Percentiles rank a stretch among this genome's conserved stretches.
phyloP scores from a whole-genome alignment of 768 basidiomycete genomes.

The Leccinellum albellum region DNA sequence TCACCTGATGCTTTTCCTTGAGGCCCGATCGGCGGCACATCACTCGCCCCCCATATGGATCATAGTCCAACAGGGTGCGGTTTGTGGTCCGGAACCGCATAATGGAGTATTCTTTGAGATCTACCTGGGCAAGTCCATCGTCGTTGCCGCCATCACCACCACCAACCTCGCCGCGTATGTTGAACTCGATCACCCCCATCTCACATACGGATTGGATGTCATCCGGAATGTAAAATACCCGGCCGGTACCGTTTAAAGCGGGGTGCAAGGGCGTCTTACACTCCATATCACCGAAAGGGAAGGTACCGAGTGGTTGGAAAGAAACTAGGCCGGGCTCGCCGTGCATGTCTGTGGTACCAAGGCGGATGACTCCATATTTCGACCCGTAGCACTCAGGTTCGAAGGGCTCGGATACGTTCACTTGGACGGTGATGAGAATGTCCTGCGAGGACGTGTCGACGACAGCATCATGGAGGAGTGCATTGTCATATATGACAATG shows the following conservation, averaged over 20 bases:
- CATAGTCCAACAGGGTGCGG: no score
- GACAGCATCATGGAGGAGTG: conserved; percentile 12
- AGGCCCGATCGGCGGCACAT: no score
- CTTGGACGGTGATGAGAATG: conserved; percentile 7
- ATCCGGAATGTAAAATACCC: conserved; percentile 1
- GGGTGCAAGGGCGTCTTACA: neutral
- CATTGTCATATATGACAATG: neutral
- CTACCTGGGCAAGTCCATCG: no score
- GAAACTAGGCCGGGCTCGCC: conserved; percentile 4
- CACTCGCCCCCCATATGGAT: no score
- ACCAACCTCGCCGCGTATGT: no score
- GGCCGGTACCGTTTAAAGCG: conserved; percentile 11
- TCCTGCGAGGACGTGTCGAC: conserved; percentile 6
- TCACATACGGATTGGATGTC: no score
- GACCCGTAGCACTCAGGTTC: neutral
- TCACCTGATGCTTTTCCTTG: no score
- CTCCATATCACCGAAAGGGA: neutral
- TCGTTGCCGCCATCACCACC: no score
- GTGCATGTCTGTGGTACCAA: neutral
- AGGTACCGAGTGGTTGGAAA: neutral
- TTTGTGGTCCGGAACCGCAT: no score
- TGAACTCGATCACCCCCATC: no score
- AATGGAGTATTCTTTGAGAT: no score
- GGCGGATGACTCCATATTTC: conserved; percentile 5
- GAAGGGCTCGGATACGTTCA: neutral